Conservation (phyloP, 1,139 yeast genomes). For the Yamadazyma triangularis region DNA sequence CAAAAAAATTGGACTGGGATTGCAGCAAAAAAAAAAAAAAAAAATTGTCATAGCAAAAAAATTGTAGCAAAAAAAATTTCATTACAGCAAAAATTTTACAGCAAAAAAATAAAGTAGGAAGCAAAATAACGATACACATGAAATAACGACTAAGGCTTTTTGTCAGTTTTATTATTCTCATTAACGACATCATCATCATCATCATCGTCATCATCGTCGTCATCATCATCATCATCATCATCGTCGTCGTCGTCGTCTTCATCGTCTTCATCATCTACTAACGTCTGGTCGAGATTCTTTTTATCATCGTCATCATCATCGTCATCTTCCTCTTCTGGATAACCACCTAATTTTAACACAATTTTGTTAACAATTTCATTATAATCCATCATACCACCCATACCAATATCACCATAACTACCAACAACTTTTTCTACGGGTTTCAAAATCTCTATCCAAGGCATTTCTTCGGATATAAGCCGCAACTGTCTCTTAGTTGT, state of each 20-base stretch:
- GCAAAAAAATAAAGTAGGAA: no score
- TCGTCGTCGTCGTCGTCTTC: conserved; percentile 33
- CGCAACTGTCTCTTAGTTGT: conserved; percentile 79
- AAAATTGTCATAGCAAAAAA: no score
- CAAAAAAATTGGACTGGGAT: no score
- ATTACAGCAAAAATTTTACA: no score
- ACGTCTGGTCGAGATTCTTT: conserved; percentile 26
- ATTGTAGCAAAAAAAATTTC: no score
- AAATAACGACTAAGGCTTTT: conserved; percentile 1
- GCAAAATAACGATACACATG: neutral
- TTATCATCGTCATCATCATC: conserved; percentile 58
- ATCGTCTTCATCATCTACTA: conserved; percentile 28
- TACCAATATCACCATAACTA: conserved; percentile 90
- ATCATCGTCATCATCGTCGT: conserved; percentile 45
- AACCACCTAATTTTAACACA: conserved; percentile 81
- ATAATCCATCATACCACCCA: conserved; percentile 91
- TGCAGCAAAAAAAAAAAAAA: no score
- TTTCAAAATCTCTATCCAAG: conserved; percentile 82
- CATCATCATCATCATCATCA: conserved; percentile 39
- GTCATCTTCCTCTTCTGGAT: conserved; percentile 82
- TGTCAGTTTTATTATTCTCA: conserved; percentile 35
- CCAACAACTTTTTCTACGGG: conserved; percentile 94
- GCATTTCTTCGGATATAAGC: conserved; percentile 78
- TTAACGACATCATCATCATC: conserved; percentile 39
- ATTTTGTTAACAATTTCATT: conserved; percentile 85